phyloP scores from a whole-genome alignment of 2,329 filamentous ascomycete genomes.

The Talaromyces rugulosus region DNA sequence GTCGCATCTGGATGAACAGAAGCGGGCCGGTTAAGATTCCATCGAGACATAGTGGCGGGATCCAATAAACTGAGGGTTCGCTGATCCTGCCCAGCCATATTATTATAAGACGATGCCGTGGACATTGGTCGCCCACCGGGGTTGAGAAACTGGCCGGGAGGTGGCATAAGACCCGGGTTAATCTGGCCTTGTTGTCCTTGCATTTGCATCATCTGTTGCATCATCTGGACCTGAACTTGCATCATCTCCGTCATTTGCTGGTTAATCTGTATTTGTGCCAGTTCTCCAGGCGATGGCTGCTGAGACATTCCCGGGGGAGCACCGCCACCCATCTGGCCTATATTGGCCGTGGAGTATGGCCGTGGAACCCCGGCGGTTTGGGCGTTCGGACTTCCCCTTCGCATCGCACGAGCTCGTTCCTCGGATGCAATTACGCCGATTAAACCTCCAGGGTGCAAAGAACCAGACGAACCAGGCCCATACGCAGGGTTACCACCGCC shows the following conservation, averaged over 20 bases:
- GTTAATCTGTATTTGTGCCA: constrained; percentile 73
- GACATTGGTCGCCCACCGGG: constrained; percentile 45
- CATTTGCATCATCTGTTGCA: constrained; percentile 65
- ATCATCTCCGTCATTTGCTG: constrained; percentile 84
- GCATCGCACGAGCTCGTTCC: constrained; percentile 71
- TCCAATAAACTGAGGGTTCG: constrained; percentile 84
- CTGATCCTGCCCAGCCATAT: constrained; percentile 32
- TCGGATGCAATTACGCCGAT: constrained; percentile 85
- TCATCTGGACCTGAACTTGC: constrained; percentile 93
- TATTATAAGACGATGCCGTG: constrained; percentile 35
- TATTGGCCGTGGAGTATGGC: constrained; percentile 34
- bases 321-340: constrained; percentile 18
- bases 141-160: constrained; percentile 22
- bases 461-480: constrained; percentile 32
- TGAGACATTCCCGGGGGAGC: constrained; percentile 15
- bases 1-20: constrained; percentile 26
- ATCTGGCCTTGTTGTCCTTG: constrained; percentile 48
- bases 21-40: constrained; percentile 31
- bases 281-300: constrained; percentile 55
- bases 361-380: constrained; percentile 38
- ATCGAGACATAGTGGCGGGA: constrained; percentile 46
- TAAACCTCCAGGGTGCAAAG: constrained; percentile 63
- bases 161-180: constrained; percentile 19
- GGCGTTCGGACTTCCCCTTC: constrained; percentile 71
- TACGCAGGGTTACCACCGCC: constrained; percentile 52